Base-by-base conservation (phyloP, 2,329 filamentous ascomycete species). In the Paraphoma chrysanthemicola region DNA sequence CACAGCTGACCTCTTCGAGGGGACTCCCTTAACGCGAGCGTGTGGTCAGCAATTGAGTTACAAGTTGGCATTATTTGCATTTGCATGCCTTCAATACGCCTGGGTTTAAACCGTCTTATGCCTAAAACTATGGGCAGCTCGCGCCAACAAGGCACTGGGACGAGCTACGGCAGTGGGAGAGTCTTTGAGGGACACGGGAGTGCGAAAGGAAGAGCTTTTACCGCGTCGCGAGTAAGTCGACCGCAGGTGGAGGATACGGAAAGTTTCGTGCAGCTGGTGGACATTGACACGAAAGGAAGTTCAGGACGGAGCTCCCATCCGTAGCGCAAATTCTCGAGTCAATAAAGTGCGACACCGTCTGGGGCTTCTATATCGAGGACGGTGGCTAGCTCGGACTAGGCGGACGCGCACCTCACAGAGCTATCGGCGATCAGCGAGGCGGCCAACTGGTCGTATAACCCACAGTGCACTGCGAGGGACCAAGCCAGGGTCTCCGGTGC, bases 1-100 rank as follows among this genome's bases (percentile, higher is more conserved):
- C 8, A 23, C n/a, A 18, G 7, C 12, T 9, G 23, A 8, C n/a
- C 6, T 6, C 7, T 11, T 10, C 42, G 10, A 44, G 42, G 12
- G 44, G 54, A 59, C 36, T 56, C 46, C 18, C 47, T 56, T n/a
- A 43, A 53, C 23, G 45, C 51, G 14, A 36, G 33, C 38, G 16
- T 73, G 48, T 80, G 78, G 78, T 75, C 71, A 17, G 65, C 70
- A 1, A 64, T 79, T 6, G 78, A 80, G 63, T 69, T 75, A 41
- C 64, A 78, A 56, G 72, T 78, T 6, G 77, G 76, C 18, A 76
- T 80, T 31, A 73, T 80, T 30, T 79, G 77, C 54, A 72, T 71
- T 12, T 78, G 78, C 64, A 76, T 80, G 72, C 78, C 78, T 0
- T 67, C 70, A 12, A 59, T 79, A 18, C 71, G 74, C 12, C 67